Evolutionary conservation across 495 filamentous ascomycete genomes (phyloP).

Genomic region (Penicillium chermesinum): DNA sequence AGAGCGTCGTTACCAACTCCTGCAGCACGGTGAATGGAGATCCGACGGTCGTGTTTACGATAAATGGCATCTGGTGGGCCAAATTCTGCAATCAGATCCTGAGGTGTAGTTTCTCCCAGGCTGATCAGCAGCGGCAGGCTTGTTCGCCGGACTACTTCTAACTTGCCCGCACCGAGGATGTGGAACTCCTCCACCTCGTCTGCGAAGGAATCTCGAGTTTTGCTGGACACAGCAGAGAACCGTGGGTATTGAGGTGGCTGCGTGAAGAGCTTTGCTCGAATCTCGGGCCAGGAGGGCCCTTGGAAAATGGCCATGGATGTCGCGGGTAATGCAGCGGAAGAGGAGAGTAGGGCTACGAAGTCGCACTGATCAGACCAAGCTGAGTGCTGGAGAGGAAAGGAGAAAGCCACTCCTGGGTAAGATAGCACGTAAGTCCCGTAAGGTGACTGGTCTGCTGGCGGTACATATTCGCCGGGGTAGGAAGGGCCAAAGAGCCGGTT

Average conservation of each 20-base stretch:
- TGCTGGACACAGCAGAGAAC: conserved; percentile 48
- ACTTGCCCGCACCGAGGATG: conserved; percentile 65
- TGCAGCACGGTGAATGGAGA: conserved; percentile 70
- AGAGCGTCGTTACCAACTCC: conserved; percentile 38
- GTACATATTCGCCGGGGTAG: conserved; percentile 84
- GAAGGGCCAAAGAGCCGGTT: conserved; percentile 85
- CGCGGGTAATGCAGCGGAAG: conserved; percentile 65
- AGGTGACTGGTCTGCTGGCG: conserved; percentile 47
- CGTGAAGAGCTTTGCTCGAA: conserved; percentile 68
- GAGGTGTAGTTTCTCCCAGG: conserved; percentile 77
- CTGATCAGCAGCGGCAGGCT: conserved; percentile 58
- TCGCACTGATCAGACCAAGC: conserved; percentile 79
- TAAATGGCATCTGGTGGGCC: conserved; percentile 95
- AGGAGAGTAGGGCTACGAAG: conserved; percentile 80
- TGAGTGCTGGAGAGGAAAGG: conserved; percentile 70
- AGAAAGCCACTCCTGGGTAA: conserved; percentile 90
- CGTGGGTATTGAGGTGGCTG: conserved; percentile 63
- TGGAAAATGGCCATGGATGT: conserved; percentile 82
- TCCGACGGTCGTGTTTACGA: conserved; percentile 82
- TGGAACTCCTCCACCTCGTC: conserved; percentile 80
- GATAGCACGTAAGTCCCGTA: conserved; percentile 77
- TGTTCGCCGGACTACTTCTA: conserved; percentile 67
- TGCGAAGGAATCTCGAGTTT: conserved; percentile 57
- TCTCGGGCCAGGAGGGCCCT: conserved; percentile 83
- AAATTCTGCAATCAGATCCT: conserved; percentile 84